phyloP scores from a whole-genome alignment of 192 early-diverging fungal genomes.

The Spizellomyces sp. region DNA sequence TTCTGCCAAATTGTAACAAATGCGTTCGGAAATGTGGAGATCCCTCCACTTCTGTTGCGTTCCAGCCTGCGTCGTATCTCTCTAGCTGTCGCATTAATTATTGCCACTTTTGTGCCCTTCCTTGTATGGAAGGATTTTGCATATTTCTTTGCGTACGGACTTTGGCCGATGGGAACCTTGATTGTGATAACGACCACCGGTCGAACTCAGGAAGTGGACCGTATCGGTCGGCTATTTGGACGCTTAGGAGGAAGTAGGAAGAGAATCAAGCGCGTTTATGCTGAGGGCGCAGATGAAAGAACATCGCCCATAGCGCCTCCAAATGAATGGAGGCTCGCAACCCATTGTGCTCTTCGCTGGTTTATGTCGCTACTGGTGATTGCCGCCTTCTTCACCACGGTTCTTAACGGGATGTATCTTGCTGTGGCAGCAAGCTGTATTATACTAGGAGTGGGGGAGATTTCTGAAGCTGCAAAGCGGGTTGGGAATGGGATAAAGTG shows the following conservation, averaged over 20 bases:
- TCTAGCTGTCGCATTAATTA: too few species aligned
- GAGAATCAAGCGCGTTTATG: not conserved
- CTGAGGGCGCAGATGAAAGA: not conserved
- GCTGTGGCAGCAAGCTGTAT: not conserved
- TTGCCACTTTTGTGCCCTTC: not conserved
- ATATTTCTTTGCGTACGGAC: not conserved
- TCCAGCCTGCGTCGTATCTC: too few species aligned
- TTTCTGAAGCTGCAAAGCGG: not conserved
- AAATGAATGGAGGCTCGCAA: not conserved
- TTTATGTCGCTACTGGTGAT: not conserved
- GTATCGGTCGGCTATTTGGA: not conserved
- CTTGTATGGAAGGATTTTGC: not conserved
- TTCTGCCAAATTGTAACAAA: too few species aligned
- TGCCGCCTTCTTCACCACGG: not conserved
- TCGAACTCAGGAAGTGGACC: not conserved
- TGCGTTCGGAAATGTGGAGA: too few species aligned
- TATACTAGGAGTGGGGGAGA: not conserved
- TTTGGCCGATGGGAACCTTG: constrained; percentile 6
- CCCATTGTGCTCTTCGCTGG: not conserved
- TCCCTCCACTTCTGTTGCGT: too few species aligned
- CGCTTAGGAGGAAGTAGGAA: not conserved
- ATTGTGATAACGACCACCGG: constrained; percentile 1
- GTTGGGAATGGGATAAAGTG: not conserved
- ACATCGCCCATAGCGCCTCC: not conserved
- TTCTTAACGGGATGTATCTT: not conserved